A percentile compares a stretch with the other conserved stretches of the same genome.
Conservation (phyloP, 192 early-diverging fungal species). For the Coemansia asiatica region DNA sequence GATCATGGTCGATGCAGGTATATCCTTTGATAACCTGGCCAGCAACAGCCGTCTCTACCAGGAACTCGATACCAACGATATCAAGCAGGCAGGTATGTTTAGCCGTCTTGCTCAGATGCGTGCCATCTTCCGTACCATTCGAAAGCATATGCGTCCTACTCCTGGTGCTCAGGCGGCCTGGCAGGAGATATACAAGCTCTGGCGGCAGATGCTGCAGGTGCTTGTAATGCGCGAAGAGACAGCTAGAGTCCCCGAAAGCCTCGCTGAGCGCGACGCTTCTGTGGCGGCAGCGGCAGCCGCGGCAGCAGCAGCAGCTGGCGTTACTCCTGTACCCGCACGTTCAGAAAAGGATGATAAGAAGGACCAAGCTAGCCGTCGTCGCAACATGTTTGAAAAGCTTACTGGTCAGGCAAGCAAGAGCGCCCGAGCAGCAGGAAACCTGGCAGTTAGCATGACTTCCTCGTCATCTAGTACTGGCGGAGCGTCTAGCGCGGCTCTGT, state of each 20-base stretch:
- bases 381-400: constrained; percentile 54
- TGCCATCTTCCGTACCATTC: constrained; percentile 52
- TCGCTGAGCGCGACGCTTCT: constrained; percentile 23
- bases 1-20: constrained; percentile 65
- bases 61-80: constrained; percentile 79
- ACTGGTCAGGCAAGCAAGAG: constrained; percentile 41
- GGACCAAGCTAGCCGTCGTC: constrained; percentile 30
- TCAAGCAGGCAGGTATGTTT: constrained; percentile 62
- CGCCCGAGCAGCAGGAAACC: constrained; percentile 12
- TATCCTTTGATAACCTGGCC: constrained; percentile 61
- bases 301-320: constrained; percentile 5
- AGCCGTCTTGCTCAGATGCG: constrained; percentile 53
- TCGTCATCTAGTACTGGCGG: not conserved
- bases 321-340: not conserved
- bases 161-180: constrained; percentile 54
- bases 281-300: not conserved
- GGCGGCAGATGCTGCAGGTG: constrained; percentile 56
- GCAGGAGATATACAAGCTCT: constrained; percentile 57
- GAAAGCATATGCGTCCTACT: constrained; percentile 55
- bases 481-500: constrained; percentile 1
- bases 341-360: constrained; percentile 34
- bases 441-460: not conserved
- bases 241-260: constrained; percentile 35
- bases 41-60: constrained; percentile 88
- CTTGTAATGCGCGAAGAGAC: constrained; percentile 54